Conservation (phyloP, 371 early-diverging fungal genomes). For the Syncephalastrum racemosum region DNA sequence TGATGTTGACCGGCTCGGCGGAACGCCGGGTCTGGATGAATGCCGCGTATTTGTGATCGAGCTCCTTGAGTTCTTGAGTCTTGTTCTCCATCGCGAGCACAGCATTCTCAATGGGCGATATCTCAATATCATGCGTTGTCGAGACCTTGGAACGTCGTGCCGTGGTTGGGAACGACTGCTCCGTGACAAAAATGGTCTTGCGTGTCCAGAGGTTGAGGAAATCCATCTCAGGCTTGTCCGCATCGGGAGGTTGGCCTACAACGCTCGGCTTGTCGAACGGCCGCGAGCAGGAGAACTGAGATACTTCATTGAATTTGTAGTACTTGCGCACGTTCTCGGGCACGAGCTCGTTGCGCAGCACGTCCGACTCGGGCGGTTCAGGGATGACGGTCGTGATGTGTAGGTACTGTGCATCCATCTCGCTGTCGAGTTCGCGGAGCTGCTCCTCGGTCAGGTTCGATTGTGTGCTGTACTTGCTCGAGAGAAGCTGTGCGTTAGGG, state of each 20-base stretch:
- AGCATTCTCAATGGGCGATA: slow-evolving; percentile 82
- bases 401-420: slow-evolving; percentile 61
- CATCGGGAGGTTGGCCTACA: neutral
- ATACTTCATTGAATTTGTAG: slow-evolving; percentile 66
- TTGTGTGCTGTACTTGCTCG: slow-evolving; percentile 36
- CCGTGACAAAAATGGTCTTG: slow-evolving; percentile 65
- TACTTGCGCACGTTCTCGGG: slow-evolving; percentile 56
- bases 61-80: slow-evolving; percentile 57
- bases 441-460: slow-evolving; percentile 47
- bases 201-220: slow-evolving; percentile 80
- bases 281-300: slow-evolving; percentile 64
- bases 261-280: slow-evolving; percentile 35
- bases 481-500: slow-evolving; percentile 59
- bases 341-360: slow-evolving; percentile 36
- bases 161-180: slow-evolving; percentile 71
- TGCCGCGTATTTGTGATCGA: slow-evolving; percentile 57
- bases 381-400: slow-evolving; percentile 74
- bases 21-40: slow-evolving; percentile 18
- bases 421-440: slow-evolving; percentile 42
- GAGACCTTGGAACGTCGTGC: slow-evolving; percentile 63
- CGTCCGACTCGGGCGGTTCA: slow-evolving; percentile 43
- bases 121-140: slow-evolving; percentile 44
- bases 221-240: slow-evolving; percentile 52
- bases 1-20: slow-evolving; percentile 52
- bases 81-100: slow-evolving; percentile 71